A percentile compares a stretch with the other conserved stretches of the same genome.
Conservation (phyloP, 1,139 yeast species). For the Suhomyces bokatorum region DNA sequence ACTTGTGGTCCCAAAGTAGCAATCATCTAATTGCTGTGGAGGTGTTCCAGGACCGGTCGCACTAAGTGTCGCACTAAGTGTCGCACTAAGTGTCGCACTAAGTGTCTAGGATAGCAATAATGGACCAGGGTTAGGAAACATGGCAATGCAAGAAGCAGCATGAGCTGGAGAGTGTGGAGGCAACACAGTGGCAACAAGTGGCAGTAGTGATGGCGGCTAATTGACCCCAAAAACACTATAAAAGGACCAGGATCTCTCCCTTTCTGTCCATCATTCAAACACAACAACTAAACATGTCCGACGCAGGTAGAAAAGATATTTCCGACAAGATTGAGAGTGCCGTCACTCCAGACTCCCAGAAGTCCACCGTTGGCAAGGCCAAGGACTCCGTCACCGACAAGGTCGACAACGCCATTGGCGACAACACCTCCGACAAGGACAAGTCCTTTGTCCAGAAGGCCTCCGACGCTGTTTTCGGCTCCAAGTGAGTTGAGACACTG, state of each 20-base stretch:
- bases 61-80: background rate
- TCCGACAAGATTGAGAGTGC: constrained; percentile 67
- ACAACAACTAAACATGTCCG: constrained; percentile 51
- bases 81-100: background rate
- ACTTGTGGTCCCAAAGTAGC: background rate
- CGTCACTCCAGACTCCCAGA: constrained; percentile 72
- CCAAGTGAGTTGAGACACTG: no score
- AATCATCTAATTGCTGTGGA: constrained; percentile 1
- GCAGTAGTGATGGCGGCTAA: background rate
- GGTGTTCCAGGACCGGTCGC: background rate
- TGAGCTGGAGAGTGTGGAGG: no score
- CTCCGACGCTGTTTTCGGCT: constrained; percentile 47
- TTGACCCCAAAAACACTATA: constrained; percentile 4
- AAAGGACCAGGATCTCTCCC: constrained; percentile 1
- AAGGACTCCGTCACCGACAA: constrained; percentile 70
- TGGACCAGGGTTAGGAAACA: background rate
- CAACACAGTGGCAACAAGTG: no score
- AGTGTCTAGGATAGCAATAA: background rate
- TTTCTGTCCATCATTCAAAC: constrained; percentile 1
- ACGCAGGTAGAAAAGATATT: constrained; percentile 75
- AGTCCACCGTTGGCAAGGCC: constrained; percentile 62
- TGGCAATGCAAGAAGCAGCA: no score
- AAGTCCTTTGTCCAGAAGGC: constrained; percentile 70
- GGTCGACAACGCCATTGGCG: constrained; percentile 62
- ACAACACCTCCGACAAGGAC: constrained; percentile 58